Percentiles rank a stretch among this genome's conserved stretches.
phyloP scores from a whole-genome alignment of 2,329 filamentous ascomycete genomes.

The Microcyclospora tardicrescens region DNA sequence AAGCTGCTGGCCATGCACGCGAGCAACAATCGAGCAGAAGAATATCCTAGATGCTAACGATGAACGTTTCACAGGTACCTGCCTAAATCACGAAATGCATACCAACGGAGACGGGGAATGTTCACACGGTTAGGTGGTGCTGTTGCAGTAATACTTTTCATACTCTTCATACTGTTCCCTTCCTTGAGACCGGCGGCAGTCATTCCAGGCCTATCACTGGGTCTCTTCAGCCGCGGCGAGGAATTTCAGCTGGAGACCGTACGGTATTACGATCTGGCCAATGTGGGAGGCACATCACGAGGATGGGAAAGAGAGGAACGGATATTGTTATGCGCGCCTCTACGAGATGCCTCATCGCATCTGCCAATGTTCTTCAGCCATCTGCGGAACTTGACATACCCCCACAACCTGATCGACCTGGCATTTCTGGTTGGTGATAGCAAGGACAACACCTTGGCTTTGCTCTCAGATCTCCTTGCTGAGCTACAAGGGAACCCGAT shows the following conservation, averaged over 20 bases:
- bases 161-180: conserved; percentile 61
- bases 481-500: conserved; percentile 70
- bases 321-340: conserved; percentile 84
- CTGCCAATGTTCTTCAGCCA: conserved; percentile 98
- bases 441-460: conserved; percentile 72
- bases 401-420: conserved; percentile 88
- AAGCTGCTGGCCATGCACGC: neutral
- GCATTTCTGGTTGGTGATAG: conserved; percentile 96
- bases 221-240: conserved; percentile 50
- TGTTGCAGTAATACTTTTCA: conserved; percentile 43
- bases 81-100: conserved; percentile 47
- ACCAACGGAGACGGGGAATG: conserved; percentile 60
- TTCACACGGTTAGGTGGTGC: conserved; percentile 52
- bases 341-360: conserved; percentile 85
- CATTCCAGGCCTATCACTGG: conserved; percentile 52
- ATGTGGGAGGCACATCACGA: conserved; percentile 78
- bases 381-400: conserved; percentile 89
- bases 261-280: conserved; percentile 88
- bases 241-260: conserved; percentile 83
- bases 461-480: conserved; percentile 63
- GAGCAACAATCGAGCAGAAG: neutral
- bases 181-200: conserved; percentile 50
- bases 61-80: conserved; percentile 67
- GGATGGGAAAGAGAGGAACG: conserved; percentile 96
- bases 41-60: neutral